Evolutionary conservation across 805 yeast species (phyloP), one percentile per base, ranked within the genome.

Genomic region (Candida vaughaniae): DNA sequence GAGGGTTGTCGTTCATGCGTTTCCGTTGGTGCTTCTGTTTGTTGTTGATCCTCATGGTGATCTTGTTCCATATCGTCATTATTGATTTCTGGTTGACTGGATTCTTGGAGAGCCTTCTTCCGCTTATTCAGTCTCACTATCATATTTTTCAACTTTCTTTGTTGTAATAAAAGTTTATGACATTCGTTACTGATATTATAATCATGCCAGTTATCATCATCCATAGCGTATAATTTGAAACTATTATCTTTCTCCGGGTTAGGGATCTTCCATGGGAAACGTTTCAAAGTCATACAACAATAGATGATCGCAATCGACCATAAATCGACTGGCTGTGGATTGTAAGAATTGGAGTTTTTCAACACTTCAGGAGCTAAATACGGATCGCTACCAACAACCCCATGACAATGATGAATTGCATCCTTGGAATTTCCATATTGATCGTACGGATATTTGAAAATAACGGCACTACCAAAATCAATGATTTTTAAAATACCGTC

Each of bases 191-290:
- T 78, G 45, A 80, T 74, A 16, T 63, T 63, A 62, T 85, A 85
- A 60, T 85, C 90, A 58, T 85, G 93, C 51, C 83, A 82, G 35
- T 73, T 71, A 51, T 85, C 93, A 62, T 85, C 93, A 20, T 89
- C 77, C 18, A 85, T 77, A 30, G 91, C 83, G 57, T 86, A 90
- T 48, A 86, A 58, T 60, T 85, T 86, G 65, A 89, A 90, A 43
- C 93, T 82, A 48, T 80, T 77, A 60, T 89, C 96, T 34, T 82
- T 70, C 35, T 56, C 65, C 33, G 80, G 60, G 53, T 86, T 83
- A 6, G 97, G 96, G 6, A 87, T 86, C 56, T 87, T 88, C 96
- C 96, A 89, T 6, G 96, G 96, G 64, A 89, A 89, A 64, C 88
- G 85, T 55, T 87, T 83, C 58, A 89, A 69, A 41, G 86, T 77